Evolutionary conservation across 345 rosid genomes (phyloP), one percentile per base, ranked within the genome.

Genomic region (Euphorbia tirucalli): DNA sequence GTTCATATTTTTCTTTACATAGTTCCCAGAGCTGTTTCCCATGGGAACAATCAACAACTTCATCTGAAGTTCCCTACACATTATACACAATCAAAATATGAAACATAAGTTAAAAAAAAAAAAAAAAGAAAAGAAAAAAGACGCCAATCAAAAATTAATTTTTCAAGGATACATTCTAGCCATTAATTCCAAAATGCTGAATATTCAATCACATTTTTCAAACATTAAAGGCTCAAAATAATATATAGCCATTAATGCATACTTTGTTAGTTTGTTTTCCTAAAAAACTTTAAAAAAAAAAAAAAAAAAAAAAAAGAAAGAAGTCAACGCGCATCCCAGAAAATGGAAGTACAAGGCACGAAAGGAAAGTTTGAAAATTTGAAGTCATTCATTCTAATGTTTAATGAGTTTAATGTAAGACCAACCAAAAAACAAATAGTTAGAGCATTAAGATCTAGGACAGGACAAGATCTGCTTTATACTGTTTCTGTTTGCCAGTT

Each of bases 11-110:
- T 83, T 87, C 94, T 74, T 87, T 87, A 86, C 97, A 94, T n/a
- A 94, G 86, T 65, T 94, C 97, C 98, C 98, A 92, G 7, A 94
- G 90, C 68, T 90, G 97, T 87, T 85, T 94, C 39, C 98, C 98
- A 57, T 94, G 97, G 19, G 97, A 92, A 76, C 89, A 94, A 78
- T 92, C 95, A 22, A 94, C 98, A 37, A 92, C 98, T 72, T 94
- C 96, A 60, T 94, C 97, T 2, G 91, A 80, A 35, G 97, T 94
- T 77, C 98, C 98, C 98, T 92, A 65, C 72, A 68, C 52, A 68
- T 66, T 11, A 37, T 61, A 9, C 28, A 30, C 27, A 66, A 83
- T 61, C 60, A 74, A 44, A 25, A 66, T 15, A 50, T 22, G 68
- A 25, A 61, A 43, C 61, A 25, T 10, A 35, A 5, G 9, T 16